Base-by-base conservation (phyloP, 345 rosid genomes). In the Conringia planisiliqua region DNA sequence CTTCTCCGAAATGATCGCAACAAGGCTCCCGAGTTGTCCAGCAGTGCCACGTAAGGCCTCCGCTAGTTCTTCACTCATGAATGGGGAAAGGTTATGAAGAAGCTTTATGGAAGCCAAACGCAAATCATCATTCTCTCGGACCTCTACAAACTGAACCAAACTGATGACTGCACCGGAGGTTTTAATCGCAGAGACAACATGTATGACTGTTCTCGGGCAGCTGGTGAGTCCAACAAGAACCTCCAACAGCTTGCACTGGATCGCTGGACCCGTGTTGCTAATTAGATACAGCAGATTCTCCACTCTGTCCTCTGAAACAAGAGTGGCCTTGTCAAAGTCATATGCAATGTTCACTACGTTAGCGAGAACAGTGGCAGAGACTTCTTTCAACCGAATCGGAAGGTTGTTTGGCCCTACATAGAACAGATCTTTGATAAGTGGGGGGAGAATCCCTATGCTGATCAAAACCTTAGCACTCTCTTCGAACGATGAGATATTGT, bases 71-170 rank as follows among this genome's bases (percentile, higher is more conserved):
- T 89, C 90, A 42, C 90, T 84, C 97, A 95, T 87, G 77, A 83
- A 77, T 9, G 97, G 92, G 48, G 97, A 83, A 22, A 95, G 90
- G 70, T 90, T 89, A 69, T 83, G 97, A 58, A 95, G 89, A 78
- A 95, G 97, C 83, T 89, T 90, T 50, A 95, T 82, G 73, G 87
- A 85, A 75, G 97, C 90, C 44, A 92, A 59, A 54, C 99, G 96
- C 84, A 95, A 74, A 36, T 67, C 78, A 24, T 73, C 55, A 29
- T 79, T 79, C 77, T 78, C 77, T 50, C 43, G 87, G 74, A 87
- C 96, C 80, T 95, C 99, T 33, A 95, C 83, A 67, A 95, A 95
- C 81, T 91, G 99, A 86, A 90, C 99, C 90, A 95, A 85, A 83
- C 99, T 90, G 81, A 83, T 86, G 29, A 81, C 83, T 27, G 99